These are phyloP conservation scores for Umbelopsis vinacea DNA, from an alignment of 192 early-diverging fungal genomes.

Conservation along the genomic window DNA sequence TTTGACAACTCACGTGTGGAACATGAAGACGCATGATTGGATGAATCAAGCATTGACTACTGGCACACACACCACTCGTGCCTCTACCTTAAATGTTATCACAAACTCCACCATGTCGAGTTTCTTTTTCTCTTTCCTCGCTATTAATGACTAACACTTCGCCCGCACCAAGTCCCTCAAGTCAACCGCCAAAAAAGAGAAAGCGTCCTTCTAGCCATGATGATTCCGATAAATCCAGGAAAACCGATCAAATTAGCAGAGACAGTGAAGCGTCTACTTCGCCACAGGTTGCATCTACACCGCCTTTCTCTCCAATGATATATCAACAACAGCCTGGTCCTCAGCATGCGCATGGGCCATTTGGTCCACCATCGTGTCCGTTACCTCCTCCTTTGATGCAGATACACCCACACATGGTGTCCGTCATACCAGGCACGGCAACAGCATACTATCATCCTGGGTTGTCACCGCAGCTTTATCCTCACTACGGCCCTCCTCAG, in stretches of 20 bases:
- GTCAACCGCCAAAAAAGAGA: conserved; percentile 16
- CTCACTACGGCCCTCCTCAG: not conserved
- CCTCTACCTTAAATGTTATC: conserved; percentile 21
- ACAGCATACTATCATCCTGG: not conserved
- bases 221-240: conserved; percentile 1
- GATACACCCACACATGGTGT: conserved; percentile 16
- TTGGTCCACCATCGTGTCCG: not conserved
- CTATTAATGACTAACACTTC: conserved; percentile 11
- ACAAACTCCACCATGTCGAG: not conserved
- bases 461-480: conserved; percentile 10
- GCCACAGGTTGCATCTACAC: conserved; percentile 1
- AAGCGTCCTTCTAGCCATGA: not conserved
- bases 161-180: not conserved
- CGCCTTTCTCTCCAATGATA: conserved; percentile 10
- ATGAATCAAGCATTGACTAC: not conserved
- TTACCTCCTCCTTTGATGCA: conserved; percentile 10
- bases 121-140: not conserved
- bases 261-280: not conserved
- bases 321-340: conserved; percentile 1
- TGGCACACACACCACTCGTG: conserved; percentile 20
- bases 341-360: not conserved
- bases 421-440: conserved; percentile 8
- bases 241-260: not conserved
- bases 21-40: not conserved
- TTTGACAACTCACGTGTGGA: conserved; percentile 4